Base-by-base conservation (phyloP, 768 basidiomycete genomes). In the Podaxis rugospora region DNA sequence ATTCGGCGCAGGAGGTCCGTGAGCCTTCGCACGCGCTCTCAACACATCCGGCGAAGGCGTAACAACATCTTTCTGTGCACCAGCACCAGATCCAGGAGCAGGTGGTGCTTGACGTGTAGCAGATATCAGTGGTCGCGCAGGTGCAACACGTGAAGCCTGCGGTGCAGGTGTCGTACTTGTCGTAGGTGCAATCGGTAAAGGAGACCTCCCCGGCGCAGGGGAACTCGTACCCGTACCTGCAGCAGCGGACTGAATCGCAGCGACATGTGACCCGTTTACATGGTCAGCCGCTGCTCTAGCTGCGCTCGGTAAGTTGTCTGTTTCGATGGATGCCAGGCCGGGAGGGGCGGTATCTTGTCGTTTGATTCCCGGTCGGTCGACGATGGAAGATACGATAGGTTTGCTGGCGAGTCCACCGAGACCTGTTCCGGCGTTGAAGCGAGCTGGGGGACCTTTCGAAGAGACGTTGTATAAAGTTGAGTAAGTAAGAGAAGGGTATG, bases 371-470 rank as follows among this genome's bases (percentile, higher is more conserved):
- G 71, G 69, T 47, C 70, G 64, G 21, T 64, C 63, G 18, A 16
- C 39, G 53, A 63, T 57, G 23, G 68, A 65, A 49, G 71, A 67
- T 42, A 70, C 71, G 25, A 54, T 61, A 21, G 71, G 64, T 69
- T 83, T 84, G 37, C 75, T 72, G 37, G 32, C 9, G 2, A 84
- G 69, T 9, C 95, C 95, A 35, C 88, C 96, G 18, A 97, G 84
- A 1, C 96, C 96, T 2, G 94, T 95, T 1, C 94, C 95, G 7
- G 92, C 95, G 55, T 87, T 87, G 75, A 97, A 98, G 1, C 96
- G 84, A 0, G 92, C 82, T 5, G 90, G 87, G 4, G 88, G 80
- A 61, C 79, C 83, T 75, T 58, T 2, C 57, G 44, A 21, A 51
- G 50, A 61, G 60, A 65, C 65, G 57, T 42, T 35, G 37, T 42